These are phyloP conservation scores for Amorphotheca resinae DNA, from an alignment of 495 filamentous ascomycete species.

Conservation along the genomic window DNA sequence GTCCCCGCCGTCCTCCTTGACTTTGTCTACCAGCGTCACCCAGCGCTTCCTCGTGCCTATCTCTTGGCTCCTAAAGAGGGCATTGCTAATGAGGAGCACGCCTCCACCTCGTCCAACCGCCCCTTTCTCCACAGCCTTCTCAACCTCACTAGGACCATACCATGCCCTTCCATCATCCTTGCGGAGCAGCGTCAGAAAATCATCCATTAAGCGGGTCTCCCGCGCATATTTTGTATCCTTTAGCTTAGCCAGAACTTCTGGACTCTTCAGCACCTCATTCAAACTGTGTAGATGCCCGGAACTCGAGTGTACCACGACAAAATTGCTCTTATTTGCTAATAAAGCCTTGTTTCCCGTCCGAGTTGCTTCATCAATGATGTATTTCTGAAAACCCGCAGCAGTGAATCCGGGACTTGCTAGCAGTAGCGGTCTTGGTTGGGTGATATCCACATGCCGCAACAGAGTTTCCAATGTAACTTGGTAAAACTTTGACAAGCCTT, in stretches of 20 bases:
- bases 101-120: constrained; percentile 81
- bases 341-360: constrained; percentile 49
- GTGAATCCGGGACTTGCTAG: constrained; percentile 85
- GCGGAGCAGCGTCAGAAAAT: constrained; percentile 64
- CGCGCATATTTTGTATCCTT: constrained; percentile 75
- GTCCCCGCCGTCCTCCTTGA: constrained; percentile 82
- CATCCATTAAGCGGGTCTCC: constrained; percentile 78
- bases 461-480: constrained; percentile 64
- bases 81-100: constrained; percentile 71
- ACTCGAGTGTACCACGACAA: constrained; percentile 70
- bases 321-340: constrained; percentile 47
- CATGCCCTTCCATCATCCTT: constrained; percentile 85
- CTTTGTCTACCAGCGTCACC: constrained; percentile 79
- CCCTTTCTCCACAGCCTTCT: constrained; percentile 74
- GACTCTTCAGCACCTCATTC: constrained; percentile 70
- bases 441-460: constrained; percentile 65
- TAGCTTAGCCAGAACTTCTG: constrained; percentile 61
- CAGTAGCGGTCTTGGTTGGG: constrained; percentile 55
- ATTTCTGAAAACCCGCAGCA: constrained; percentile 65
- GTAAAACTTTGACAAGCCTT: constrained; percentile 72
- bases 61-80: constrained; percentile 72
- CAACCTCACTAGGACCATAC: constrained; percentile 80
- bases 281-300: constrained; percentile 77
- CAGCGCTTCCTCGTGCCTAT: constrained; percentile 68
- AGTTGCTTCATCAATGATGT: constrained; percentile 61